Evolutionary conservation across 352 stramenopile genomes (phyloP).

Genomic region (Aphanomyces invadans): DNA sequence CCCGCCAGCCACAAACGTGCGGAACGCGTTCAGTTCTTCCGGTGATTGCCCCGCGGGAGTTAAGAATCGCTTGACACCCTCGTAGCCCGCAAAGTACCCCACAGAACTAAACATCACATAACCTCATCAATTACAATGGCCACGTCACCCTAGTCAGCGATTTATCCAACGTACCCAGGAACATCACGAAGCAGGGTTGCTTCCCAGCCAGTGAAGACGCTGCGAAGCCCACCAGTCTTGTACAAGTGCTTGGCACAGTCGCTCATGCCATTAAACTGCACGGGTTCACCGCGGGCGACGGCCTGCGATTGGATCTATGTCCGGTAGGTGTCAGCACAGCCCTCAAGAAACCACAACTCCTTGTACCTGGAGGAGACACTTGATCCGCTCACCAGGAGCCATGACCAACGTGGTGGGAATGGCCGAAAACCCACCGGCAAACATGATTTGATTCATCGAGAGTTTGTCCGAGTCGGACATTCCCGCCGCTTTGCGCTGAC

Average conservation of each 20-base stretch:
- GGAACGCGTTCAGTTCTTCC: constrained; percentile 78
- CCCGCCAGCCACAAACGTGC: constrained; percentile 90
- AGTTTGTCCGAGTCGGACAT: constrained; percentile 53
- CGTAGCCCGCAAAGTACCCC: constrained; percentile 94
- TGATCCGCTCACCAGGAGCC: constrained; percentile 94
- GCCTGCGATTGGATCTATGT: constrained; percentile 85
- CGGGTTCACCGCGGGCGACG: constrained; percentile 61
- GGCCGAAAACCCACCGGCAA: constrained; percentile 85
- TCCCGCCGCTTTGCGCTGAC: constrained; percentile 49
- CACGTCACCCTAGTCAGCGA: neutral
- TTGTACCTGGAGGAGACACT: constrained; percentile 86
- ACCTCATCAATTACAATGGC: constrained; percentile 6
- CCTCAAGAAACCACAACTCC: too few species aligned
- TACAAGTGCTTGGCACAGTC: constrained; percentile 93
- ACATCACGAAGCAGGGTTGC: constrained; percentile 93
- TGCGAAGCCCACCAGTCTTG: constrained; percentile 84
- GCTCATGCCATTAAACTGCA: constrained; percentile 91
- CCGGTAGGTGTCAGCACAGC: too few species aligned
- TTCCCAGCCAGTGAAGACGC: constrained; percentile 92
- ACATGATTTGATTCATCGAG: constrained; percentile 82
- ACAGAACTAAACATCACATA: constrained; percentile 54
- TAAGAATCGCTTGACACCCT: constrained; percentile 84
- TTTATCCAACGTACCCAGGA: constrained; percentile 61
- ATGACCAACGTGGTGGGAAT: constrained; percentile 87
- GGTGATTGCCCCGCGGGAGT: constrained; percentile 73